Conservation (phyloP, 2,329 filamentous ascomycete genomes). For the Colletotrichum liriopes region DNA sequence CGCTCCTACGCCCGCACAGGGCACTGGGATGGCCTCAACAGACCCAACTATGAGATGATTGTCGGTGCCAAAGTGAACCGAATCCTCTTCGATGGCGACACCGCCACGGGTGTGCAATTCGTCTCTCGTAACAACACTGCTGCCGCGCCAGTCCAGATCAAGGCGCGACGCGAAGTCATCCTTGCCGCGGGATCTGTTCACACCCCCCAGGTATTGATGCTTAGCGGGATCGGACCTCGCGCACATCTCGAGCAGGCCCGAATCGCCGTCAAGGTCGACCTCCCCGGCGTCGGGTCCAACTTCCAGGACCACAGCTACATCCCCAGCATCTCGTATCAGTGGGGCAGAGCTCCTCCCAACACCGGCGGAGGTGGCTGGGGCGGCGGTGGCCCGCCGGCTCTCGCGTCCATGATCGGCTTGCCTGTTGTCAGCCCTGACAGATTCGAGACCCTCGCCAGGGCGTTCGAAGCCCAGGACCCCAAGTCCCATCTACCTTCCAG, state of each 20-base stretch:
- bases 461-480: slow-evolving; percentile 44
- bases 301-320: slow-evolving; percentile 56
- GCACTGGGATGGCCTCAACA: slow-evolving; percentile 46
- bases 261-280: slow-evolving; percentile 57
- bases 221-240: slow-evolving; percentile 60
- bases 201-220: slow-evolving; percentile 60
- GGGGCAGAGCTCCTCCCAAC: slow-evolving; percentile 32
- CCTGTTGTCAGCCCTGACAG: slow-evolving; percentile 45
- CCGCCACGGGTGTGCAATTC: slow-evolving; percentile 50
- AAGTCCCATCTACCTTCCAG: slow-evolving; percentile 43
- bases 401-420: slow-evolving; percentile 46
- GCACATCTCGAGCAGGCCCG: slow-evolving; percentile 53
- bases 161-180: slow-evolving; percentile 54
- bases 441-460: slow-evolving; percentile 43
- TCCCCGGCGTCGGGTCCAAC: slow-evolving; percentile 62
- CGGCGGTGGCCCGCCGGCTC: slow-evolving; percentile 42
- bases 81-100: slow-evolving; percentile 46
- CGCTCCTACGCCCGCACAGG: slow-evolving; percentile 49
- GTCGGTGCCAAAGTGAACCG: slow-evolving; percentile 46
- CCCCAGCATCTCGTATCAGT: slow-evolving; percentile 44
- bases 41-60: slow-evolving; percentile 48
- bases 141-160: slow-evolving; percentile 44
- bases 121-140: slow-evolving; percentile 45
- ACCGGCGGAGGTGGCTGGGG: slow-evolving; percentile 28
- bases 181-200: slow-evolving; percentile 55